Conservation (phyloP, 2,329 filamentous ascomycete genomes). For the Xylaria digitata region DNA sequence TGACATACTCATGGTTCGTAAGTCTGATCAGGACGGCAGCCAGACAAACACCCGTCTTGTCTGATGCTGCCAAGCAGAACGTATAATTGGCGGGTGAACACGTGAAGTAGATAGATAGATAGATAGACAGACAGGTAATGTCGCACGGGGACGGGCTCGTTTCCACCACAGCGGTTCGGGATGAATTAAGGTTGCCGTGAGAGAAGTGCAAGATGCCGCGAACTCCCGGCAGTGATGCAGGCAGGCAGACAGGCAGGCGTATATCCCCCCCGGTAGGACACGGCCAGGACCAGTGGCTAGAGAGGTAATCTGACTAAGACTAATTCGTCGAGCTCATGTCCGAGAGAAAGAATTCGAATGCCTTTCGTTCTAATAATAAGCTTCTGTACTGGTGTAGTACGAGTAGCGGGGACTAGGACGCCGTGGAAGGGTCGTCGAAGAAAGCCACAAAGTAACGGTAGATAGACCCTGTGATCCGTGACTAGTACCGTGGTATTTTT, state of each 20-base stretch:
- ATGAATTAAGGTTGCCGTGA: slow-evolving; percentile 39
- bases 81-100: slow-evolving; percentile 18
- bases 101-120: slow-evolving; percentile 5
- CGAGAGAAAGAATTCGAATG: slow-evolving; percentile 3
- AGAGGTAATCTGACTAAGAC: slow-evolving; percentile 34
- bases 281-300: slow-evolving; percentile 16
- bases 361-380: slow-evolving; percentile 30
- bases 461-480: slow-evolving; percentile 11
- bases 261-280: slow-evolving; percentile 27
- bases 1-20: slow-evolving; percentile 40
- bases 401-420: slow-evolving; percentile 15
- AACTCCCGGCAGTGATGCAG: slow-evolving; percentile 34
- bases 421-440: slow-evolving; percentile 13
- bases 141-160: slow-evolving; percentile 22
- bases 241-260: slow-evolving; percentile 30
- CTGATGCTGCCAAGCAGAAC: slow-evolving; percentile 17
- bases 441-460: slow-evolving; percentile 14
- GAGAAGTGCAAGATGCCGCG: slow-evolving; percentile 34
- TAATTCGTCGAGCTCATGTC: slow-evolving; percentile 24
- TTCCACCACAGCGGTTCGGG: slow-evolving; percentile 34
- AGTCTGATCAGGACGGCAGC: slow-evolving; percentile 9
- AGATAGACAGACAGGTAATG: slow-evolving; percentile 16
- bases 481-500: slow-evolving; percentile 16
- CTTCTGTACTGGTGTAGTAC: slow-evolving; percentile 9
- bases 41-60: slow-evolving; percentile 22